phyloP scores from a whole-genome alignment of 2,329 filamentous ascomycete species.

The Rosellinia necatrix region DNA sequence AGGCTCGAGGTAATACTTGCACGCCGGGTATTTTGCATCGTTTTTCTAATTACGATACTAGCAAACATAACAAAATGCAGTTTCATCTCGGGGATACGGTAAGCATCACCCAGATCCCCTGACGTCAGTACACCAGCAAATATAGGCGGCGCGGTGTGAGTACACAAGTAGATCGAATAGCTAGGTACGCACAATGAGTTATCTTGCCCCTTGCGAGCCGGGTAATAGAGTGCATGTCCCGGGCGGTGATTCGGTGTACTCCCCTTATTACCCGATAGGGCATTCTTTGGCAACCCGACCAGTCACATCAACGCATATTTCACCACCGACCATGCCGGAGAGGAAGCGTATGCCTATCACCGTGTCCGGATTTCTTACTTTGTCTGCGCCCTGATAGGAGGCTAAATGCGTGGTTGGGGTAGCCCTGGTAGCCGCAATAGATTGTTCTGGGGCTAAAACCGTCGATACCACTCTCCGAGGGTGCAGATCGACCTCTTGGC shows the following conservation, averaged over 20 bases:
- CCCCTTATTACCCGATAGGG: constrained; percentile 20
- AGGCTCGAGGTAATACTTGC: constrained; percentile 13
- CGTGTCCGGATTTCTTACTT: constrained; percentile 31
- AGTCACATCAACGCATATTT: background rate
- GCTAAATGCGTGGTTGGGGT: constrained; percentile 27
- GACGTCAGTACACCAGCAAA: no score
- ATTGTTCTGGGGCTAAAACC: constrained; percentile 24
- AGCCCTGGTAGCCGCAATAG: constrained; percentile 22
- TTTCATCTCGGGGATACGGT: background rate
- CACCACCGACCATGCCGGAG: constrained; percentile 18
- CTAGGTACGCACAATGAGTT: no score
- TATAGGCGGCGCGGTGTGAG: no score
- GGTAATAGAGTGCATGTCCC: constrained; percentile 10
- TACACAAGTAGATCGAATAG: no score
- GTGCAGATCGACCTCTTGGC: constrained; percentile 16
- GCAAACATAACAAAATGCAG: background rate
- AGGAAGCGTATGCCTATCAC: constrained; percentile 29
- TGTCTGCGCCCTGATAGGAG: constrained; percentile 34
- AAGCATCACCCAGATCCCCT: constrained; percentile 3
- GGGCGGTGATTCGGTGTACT: constrained; percentile 18
- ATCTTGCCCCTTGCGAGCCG: background rate
- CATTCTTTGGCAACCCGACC: background rate
- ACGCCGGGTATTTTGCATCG: constrained; percentile 11
- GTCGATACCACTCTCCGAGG: background rate
- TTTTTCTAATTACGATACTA: constrained; percentile 5